Conservation (phyloP, 192 early-diverging fungal genomes). For the Pilaira anomala region DNA sequence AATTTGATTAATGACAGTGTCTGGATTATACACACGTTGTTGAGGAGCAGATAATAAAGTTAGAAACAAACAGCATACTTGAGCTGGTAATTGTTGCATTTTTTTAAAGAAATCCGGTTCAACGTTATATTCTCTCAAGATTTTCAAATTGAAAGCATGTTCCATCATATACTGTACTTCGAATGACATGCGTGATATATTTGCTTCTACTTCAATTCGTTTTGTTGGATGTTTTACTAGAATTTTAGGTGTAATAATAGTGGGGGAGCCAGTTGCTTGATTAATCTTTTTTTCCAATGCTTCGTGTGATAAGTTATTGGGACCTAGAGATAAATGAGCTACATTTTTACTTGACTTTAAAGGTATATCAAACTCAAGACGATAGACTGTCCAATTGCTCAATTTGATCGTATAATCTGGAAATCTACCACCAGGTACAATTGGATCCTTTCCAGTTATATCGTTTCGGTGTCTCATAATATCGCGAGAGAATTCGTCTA, state of each 20-base stretch:
- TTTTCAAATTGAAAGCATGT: conserved; percentile 34
- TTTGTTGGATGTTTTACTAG: neutral
- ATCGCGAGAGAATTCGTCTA: neutral
- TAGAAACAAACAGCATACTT: conserved; percentile 14
- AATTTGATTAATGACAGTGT: conserved; percentile 18
- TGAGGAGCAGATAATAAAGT: conserved; percentile 21
- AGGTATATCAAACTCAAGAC: conserved; percentile 4
- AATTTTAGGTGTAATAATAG: neutral
- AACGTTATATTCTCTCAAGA: conserved; percentile 41
- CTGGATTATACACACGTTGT: conserved; percentile 34
- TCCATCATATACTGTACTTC: conserved; percentile 45
- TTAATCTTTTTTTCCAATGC: neutral
- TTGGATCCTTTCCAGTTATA: neutral
- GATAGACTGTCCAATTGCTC: conserved; percentile 9
- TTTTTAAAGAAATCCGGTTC: conserved; percentile 25
- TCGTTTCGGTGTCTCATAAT: neutral
- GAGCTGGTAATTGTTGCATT: neutral
- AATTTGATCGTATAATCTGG: neutral
- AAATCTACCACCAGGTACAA: neutral
- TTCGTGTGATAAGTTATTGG: neutral
- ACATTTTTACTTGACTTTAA: too few relatives aligned
- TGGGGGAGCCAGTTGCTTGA: neutral
- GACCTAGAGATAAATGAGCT: too few relatives aligned
- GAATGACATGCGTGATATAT: conserved; percentile 15
- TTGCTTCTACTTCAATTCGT: neutral